Evolutionary conservation across 192 early-diverging fungal genomes (phyloP).

Genomic region (Backusella parvicylindrica): DNA sequence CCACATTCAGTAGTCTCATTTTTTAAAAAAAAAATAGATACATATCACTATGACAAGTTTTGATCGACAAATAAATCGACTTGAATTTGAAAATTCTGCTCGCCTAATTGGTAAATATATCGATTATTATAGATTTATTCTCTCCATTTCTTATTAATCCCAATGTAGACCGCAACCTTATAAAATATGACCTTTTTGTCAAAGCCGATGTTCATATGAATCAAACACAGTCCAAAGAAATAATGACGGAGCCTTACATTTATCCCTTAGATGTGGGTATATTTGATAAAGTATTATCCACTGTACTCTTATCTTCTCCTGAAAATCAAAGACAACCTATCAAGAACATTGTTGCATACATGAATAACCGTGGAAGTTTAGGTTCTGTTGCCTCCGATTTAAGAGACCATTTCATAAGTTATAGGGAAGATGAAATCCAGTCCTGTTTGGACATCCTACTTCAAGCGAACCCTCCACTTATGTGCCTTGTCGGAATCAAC

Average conservation of each 20-base stretch:
- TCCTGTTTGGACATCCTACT: neutral
- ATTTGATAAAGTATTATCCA: neutral
- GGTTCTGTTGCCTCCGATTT: neutral
- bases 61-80: neutral
- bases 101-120: neutral
- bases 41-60: neutral
- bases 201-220: neutral
- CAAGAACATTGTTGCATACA: neutral
- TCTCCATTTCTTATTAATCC: neutral
- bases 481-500: neutral
- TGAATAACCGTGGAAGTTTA: neutral
- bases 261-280: neutral
- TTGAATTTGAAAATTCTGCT: neutral
- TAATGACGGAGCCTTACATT: neutral
- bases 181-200: neutral
- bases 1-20: neutral
- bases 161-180: neutral
- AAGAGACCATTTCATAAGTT: neutral
- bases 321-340: neutral
- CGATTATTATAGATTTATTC: neutral
- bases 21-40: neutral
- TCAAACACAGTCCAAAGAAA: neutral
- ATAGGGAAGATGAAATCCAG: neutral
- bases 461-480: neutral
- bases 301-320: neutral